These are phyloP conservation scores for Paracamarosporium sp. DNA, from an alignment of 2,329 filamentous ascomycete species.

Conservation along the genomic window DNA sequence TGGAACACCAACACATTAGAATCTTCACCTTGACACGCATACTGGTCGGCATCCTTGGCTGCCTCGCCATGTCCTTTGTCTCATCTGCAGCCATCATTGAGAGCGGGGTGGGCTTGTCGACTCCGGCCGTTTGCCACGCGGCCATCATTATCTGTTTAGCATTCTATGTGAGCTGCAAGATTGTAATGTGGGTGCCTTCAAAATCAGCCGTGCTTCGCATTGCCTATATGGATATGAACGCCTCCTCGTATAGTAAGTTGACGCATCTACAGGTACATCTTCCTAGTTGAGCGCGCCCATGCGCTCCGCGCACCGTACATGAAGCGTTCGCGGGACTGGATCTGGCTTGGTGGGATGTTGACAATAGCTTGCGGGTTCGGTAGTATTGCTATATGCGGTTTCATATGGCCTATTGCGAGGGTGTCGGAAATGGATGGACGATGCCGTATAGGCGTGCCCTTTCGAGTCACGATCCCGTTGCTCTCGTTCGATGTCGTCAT, in stretches of 20 bases:
- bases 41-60: constrained; percentile 44
- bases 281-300: constrained; percentile 51
- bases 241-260: neutral
- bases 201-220: neutral
- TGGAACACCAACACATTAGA: constrained; percentile 4
- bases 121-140: constrained; percentile 33
- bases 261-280: constrained; percentile 44
- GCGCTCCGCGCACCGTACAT: constrained; percentile 43
- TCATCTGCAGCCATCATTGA: constrained; percentile 41
- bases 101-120: constrained; percentile 36
- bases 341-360: constrained; percentile 44
- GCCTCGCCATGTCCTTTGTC: constrained; percentile 44
- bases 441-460: constrained; percentile 50
- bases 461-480: constrained; percentile 44
- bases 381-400: constrained; percentile 33
- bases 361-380: constrained; percentile 35
- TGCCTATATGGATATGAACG: neutral
- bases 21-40: constrained; percentile 25
- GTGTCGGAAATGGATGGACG: constrained; percentile 37
- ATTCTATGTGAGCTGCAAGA: constrained; percentile 46
- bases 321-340: constrained; percentile 37
- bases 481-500: constrained; percentile 47
- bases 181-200: constrained; percentile 22
- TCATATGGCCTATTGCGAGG: constrained; percentile 38
- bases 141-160: constrained; percentile 47